Conservation (phyloP, 1,284 basidiomycete genomes). For the Ceratobasidium sp. region DNA sequence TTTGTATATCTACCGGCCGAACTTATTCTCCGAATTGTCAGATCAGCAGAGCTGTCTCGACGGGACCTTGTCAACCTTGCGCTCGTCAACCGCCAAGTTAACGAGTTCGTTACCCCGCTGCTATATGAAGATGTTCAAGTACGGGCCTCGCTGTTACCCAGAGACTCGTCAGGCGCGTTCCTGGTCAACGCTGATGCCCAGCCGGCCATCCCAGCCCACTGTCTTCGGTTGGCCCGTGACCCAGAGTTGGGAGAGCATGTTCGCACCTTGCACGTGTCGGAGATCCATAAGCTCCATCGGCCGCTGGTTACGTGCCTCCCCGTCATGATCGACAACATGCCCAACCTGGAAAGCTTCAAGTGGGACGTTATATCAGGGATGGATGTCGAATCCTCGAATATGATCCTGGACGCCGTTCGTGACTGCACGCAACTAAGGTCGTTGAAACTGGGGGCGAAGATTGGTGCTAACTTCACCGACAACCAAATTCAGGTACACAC, state of each 20-base stretch:
- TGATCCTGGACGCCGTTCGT: slow-evolving; percentile 28
- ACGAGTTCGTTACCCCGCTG: slow-evolving; percentile 34
- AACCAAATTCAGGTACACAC: slow-evolving; percentile 33
- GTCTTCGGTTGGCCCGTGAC: slow-evolving; percentile 28
- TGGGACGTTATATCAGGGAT: slow-evolving; percentile 35
- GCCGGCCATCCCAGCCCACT: slow-evolving; percentile 32
- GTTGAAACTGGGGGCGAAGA: slow-evolving; percentile 21
- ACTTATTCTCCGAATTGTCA: slow-evolving; percentile 25
- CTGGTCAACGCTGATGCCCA: slow-evolving; percentile 32
- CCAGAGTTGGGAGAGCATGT: slow-evolving; percentile 30
- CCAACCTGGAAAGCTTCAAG: slow-evolving; percentile 8
- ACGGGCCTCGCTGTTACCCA: slow-evolving; percentile 20
- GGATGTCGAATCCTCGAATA: slow-evolving; percentile 27
- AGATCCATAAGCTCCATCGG: slow-evolving; percentile 33
- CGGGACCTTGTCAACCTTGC: slow-evolving; percentile 35
- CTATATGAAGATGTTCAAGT: slow-evolving; percentile 30
- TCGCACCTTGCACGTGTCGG: slow-evolving; percentile 32
- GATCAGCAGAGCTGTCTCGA: slow-evolving; percentile 11
- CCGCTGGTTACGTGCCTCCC: slow-evolving; percentile 36
- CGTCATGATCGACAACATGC: slow-evolving; percentile 35
- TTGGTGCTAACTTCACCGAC: slow-evolving; percentile 24
- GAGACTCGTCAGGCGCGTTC: slow-evolving; percentile 26
- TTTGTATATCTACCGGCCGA: slow-evolving; percentile 32
- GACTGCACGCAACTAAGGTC: slow-evolving; percentile 18
- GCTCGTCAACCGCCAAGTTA: slow-evolving; percentile 26